Evolutionary conservation across 768 basidiomycete genomes (phyloP).

Genomic region (Astraeus odoratus): DNA sequence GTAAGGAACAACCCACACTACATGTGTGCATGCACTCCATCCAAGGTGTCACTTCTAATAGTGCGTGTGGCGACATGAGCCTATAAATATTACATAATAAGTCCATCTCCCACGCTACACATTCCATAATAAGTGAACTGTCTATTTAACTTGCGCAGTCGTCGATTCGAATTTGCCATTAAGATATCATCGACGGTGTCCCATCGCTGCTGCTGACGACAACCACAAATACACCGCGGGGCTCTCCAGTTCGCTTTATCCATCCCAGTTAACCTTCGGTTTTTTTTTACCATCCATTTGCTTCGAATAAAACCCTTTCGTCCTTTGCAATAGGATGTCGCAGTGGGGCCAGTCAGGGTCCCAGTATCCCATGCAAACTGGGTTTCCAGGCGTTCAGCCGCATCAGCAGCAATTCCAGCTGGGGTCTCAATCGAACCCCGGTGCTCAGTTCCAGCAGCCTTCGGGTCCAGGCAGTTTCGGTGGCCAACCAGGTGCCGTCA

Average conservation of each 20-base stretch:
- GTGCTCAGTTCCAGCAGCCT: slow-evolving; percentile 36
- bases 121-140: not conserved
- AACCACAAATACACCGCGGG: not conserved
- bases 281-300: not conserved
- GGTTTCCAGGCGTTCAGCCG: slow-evolving; percentile 43
- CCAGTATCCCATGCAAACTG: slow-evolving; percentile 73
- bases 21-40: too few species aligned
- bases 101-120: too few species aligned
- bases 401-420: slow-evolving; percentile 41
- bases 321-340: slow-evolving; percentile 44
- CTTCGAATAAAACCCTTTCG: not conserved
- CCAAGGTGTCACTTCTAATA: too few species aligned
- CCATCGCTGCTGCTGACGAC: slow-evolving; percentile 3
- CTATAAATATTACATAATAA: too few species aligned
- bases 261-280: not conserved
- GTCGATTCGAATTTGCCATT: slow-evolving; percentile 14
- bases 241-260: slow-evolving; percentile 1
- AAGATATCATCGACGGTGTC: slow-evolving; percentile 1
- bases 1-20: too few species aligned
- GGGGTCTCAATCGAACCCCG: slow-evolving; percentile 24
- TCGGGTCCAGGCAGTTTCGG: slow-evolving; percentile 29
- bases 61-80: too few species aligned
- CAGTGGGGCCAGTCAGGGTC: slow-evolving; percentile 70
- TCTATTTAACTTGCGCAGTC: not conserved
- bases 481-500: slow-evolving; percentile 15